A percentile compares a stretch with the other conserved stretches of the same genome.
These are phyloP conservation scores for Candida chauliodis DNA, from an alignment of 805 yeast genomes.

Conservation along the genomic window DNA sequence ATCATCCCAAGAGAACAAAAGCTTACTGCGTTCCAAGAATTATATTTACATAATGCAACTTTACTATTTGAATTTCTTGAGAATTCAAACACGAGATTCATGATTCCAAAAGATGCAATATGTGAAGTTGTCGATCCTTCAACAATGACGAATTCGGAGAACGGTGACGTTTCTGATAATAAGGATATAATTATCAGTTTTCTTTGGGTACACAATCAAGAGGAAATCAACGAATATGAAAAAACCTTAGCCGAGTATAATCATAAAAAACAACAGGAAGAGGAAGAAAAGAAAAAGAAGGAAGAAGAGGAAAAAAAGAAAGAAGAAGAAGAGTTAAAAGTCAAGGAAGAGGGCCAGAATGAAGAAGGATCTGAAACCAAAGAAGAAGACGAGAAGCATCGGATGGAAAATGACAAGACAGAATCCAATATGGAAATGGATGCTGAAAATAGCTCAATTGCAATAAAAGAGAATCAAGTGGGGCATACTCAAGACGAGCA, in stretches of 20 bases:
- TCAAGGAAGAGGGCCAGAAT: conserved; percentile 11
- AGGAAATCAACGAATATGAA: conserved; percentile 47
- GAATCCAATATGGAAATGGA: background rate
- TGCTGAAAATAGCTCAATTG: background rate
- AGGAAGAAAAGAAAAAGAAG: conserved; percentile 20
- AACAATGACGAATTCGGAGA: conserved; percentile 21
- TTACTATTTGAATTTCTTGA: conserved; percentile 84
- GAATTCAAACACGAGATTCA: conserved; percentile 67
- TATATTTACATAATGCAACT: conserved; percentile 64
- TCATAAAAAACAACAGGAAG: conserved; percentile 23
- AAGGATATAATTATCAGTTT: conserved; percentile 47
- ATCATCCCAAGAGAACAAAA: conserved; percentile 46
- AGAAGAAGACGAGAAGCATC: conserved; percentile 1
- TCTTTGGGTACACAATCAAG: conserved; percentile 48
- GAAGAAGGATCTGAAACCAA: conserved; percentile 7
- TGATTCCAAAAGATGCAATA: conserved; percentile 73
- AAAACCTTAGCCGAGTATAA: conserved; percentile 27
- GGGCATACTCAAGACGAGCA: background rate
- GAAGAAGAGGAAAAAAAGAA: conserved; percentile 12
- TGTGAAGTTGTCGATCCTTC: conserved; percentile 49
- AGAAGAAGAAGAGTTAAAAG: conserved; percentile 12
- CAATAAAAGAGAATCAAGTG: conserved; percentile 10
- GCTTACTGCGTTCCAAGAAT: conserved; percentile 74
- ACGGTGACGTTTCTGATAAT: conserved; percentile 16
- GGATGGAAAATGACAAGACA: background rate